A percentile compares a stretch with the other conserved stretches of the same genome.
These are phyloP conservation scores for Thymus quinquecostatus DNA, from an alignment of 257 asterid genomes.

Conservation along the genomic window DNA sequence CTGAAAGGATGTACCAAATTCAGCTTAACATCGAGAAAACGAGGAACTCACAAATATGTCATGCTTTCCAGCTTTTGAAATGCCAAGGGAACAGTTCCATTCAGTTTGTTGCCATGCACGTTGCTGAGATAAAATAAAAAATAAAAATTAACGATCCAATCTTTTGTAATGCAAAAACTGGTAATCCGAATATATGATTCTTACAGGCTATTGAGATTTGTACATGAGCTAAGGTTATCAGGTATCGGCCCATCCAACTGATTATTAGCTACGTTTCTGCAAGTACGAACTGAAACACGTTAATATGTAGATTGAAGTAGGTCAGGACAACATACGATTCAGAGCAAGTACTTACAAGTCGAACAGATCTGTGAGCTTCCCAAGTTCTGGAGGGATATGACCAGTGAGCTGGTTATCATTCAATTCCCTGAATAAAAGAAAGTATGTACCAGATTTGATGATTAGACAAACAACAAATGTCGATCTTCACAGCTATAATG, in stretches of 20 bases:
- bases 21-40: background rate
- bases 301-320: background rate
- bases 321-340: background rate
- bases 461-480: background rate
- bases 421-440: constrained; percentile 59
- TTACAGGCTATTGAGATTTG: constrained; percentile 96
- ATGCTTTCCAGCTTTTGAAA: constrained; percentile 88
- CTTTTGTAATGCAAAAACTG: background rate
- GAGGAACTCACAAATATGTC: constrained; percentile 86
- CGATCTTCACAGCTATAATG: background rate
- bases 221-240: constrained; percentile 90
- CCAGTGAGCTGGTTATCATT: constrained; percentile 85
- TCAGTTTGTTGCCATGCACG: constrained; percentile 77
- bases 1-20: background rate
- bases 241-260: constrained; percentile 81
- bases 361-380: constrained; percentile 86
- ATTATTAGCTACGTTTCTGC: constrained; percentile 94
- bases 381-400: constrained; percentile 83
- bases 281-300: constrained; percentile 15
- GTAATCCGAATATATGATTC: constrained; percentile 26
- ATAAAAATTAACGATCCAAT: background rate
- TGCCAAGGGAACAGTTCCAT: constrained; percentile 74
- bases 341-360: constrained; percentile 61
- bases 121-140: constrained; percentile 52
- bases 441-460: background rate